phyloP scores from a whole-genome alignment of 768 basidiomycete species.

The Amanita pallidorosea region DNA sequence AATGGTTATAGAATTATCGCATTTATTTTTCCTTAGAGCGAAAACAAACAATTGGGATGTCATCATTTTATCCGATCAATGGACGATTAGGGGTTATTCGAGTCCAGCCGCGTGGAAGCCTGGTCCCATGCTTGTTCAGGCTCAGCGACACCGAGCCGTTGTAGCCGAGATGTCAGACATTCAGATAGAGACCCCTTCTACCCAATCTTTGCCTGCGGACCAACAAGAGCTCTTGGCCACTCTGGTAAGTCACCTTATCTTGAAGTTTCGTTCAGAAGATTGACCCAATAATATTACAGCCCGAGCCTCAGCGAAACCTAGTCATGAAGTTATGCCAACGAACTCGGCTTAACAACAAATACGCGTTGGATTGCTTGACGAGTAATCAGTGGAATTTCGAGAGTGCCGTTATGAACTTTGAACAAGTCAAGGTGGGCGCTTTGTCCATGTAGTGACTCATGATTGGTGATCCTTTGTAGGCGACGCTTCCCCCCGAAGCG shows the following conservation, averaged over 20 bases:
- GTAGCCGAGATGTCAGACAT: constrained; percentile 16
- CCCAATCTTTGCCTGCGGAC: constrained; percentile 23
- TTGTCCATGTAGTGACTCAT: not conserved
- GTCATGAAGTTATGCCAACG: constrained; percentile 60
- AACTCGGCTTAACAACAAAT: constrained; percentile 73
- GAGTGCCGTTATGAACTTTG: constrained; percentile 75
- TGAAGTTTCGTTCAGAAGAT: constrained; percentile 6
- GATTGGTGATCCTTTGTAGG: not conserved
- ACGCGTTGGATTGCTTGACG: constrained; percentile 74
- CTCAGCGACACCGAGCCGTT: constrained; percentile 16
- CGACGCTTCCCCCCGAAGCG: not conserved
- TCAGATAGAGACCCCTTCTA: constrained; percentile 13
- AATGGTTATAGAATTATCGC: not conserved
- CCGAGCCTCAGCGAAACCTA: constrained; percentile 58
- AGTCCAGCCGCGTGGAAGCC: constrained; percentile 70
- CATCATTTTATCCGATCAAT: constrained; percentile 80
- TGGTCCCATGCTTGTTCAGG: constrained; percentile 67
- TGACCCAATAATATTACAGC: constrained; percentile 24
- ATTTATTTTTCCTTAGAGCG: constrained; percentile 36
- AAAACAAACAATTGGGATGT: constrained; percentile 83
- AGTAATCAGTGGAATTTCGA: constrained; percentile 81
- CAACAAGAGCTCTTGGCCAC: constrained; percentile 40
- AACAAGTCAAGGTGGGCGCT: constrained; percentile 70
- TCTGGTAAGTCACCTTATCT: constrained; percentile 38
- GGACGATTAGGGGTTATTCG: constrained; percentile 76